Percentiles rank a stretch among this genome's conserved stretches.
Evolutionary conservation across 2,329 filamentous ascomycete genomes (phyloP).

Genomic region (Didymella sp.): DNA sequence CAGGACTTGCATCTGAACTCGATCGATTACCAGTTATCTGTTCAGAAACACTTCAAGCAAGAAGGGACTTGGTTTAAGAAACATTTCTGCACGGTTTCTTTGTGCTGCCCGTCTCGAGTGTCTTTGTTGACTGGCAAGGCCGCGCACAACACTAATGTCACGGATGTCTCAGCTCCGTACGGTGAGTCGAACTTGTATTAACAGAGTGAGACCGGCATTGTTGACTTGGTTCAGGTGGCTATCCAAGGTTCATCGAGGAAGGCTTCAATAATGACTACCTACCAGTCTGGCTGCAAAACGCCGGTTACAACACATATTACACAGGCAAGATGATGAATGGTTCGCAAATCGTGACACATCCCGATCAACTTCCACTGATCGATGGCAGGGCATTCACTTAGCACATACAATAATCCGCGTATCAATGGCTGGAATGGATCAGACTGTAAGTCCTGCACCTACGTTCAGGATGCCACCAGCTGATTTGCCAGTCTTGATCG

Average conservation of each 20-base stretch:
- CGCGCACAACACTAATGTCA: constrained; percentile 76
- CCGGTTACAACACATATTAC: constrained; percentile 75
- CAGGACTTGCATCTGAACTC: constrained; percentile 70
- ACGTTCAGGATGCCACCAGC: not conserved
- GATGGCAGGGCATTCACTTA: constrained; percentile 58
- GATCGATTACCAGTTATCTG: constrained; percentile 65
- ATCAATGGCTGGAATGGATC: constrained; percentile 67
- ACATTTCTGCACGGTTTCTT: constrained; percentile 70
- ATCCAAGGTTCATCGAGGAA: constrained; percentile 69
- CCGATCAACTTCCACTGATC: not conserved
- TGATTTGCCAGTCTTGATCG: constrained; percentile 55
- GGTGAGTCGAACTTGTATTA: constrained; percentile 43
- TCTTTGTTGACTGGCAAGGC: constrained; percentile 70
- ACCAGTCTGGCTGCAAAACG: constrained; percentile 72
- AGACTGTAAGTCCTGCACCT: constrained; percentile 32
- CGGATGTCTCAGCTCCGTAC: constrained; percentile 62
- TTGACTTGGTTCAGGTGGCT: constrained; percentile 55
- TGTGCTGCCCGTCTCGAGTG: constrained; percentile 73
- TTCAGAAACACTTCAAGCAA: constrained; percentile 63
- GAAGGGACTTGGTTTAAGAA: constrained; percentile 66
- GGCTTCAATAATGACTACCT: constrained; percentile 73
- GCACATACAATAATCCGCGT: constrained; percentile 67
- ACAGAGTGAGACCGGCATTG: not conserved
- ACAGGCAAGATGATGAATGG: constrained; percentile 74
- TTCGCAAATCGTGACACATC: not conserved